Evolutionary conservation across 371 early-diverging fungal species (phyloP).

Genomic region (Basidiobolus meristosporus): DNA sequence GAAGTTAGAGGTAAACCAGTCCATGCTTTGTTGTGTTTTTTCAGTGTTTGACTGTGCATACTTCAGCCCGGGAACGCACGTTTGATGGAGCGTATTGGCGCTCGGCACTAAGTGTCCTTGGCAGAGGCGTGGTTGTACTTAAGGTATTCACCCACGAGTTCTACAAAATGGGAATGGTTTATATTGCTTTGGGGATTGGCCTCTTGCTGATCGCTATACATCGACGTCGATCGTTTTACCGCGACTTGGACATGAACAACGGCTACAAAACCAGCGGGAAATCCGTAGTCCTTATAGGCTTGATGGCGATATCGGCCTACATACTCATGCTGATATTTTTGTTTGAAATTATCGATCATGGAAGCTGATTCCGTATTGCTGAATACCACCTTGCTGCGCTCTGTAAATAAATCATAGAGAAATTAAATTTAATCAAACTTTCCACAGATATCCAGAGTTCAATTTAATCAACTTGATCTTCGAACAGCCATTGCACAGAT

Average conservation of each 20-base stretch:
- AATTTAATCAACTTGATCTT: too few relatives aligned
- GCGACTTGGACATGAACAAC: neutral
- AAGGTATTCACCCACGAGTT: conserved; percentile 46
- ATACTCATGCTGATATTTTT: neutral
- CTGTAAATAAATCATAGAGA: too few relatives aligned
- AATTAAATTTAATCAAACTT: too few relatives aligned
- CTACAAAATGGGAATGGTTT: conserved; percentile 52
- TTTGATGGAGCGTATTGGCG: conserved; percentile 69
- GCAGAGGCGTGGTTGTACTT: conserved; percentile 41
- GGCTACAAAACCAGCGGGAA: neutral
- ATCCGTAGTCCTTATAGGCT: neutral
- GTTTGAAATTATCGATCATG: too few relatives aligned
- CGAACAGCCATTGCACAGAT: too few relatives aligned
- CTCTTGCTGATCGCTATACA: conserved; percentile 40
- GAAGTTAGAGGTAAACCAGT: too few relatives aligned
- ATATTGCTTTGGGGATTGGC: conserved; percentile 42
- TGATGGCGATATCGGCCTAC: neutral
- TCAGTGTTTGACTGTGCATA: too few relatives aligned
- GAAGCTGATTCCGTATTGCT: too few relatives aligned
- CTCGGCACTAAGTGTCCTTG: conserved; percentile 43
- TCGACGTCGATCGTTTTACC: conserved; percentile 12
- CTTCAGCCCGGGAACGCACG: conserved; percentile 49
- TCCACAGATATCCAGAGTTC: too few relatives aligned
- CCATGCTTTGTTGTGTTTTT: too few relatives aligned
- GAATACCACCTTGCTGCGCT: too few relatives aligned